Evolutionary conservation across 805 yeast species (phyloP).

Genomic region (Starmera quercuum): DNA sequence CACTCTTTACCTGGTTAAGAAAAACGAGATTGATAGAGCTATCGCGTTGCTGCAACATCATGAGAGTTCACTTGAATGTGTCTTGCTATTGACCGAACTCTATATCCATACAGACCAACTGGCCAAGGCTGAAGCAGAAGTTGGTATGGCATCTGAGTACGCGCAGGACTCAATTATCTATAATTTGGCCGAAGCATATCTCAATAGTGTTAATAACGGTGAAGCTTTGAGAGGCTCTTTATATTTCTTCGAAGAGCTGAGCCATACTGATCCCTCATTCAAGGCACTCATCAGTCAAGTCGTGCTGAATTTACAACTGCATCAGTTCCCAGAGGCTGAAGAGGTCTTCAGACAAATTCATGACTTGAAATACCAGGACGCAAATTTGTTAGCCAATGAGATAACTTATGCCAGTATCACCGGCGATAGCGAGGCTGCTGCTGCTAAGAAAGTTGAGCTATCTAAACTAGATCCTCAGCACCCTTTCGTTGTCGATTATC

Average conservation of each 20-base stretch:
- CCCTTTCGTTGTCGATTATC: constrained; percentile 47
- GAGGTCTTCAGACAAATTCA: constrained; percentile 45
- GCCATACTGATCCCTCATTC: constrained; percentile 44
- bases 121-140: constrained; percentile 38
- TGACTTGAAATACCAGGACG: constrained; percentile 31
- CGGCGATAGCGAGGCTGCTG: constrained; percentile 28
- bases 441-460: constrained; percentile 39
- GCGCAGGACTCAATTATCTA: constrained; percentile 68
- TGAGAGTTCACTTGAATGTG: constrained; percentile 33
- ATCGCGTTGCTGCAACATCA: constrained; percentile 27
- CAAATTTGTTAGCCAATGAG: constrained; percentile 38
- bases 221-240: constrained; percentile 35
- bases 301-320: constrained; percentile 69
- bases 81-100: constrained; percentile 33
- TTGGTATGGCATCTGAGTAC: constrained; percentile 36
- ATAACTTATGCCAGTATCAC: constrained; percentile 53
- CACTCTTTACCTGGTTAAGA: constrained; percentile 31
- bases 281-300: constrained; percentile 57
- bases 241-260: constrained; percentile 76
- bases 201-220: constrained; percentile 34
- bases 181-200: constrained; percentile 76
- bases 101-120: constrained; percentile 32
- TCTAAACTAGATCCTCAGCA: constrained; percentile 44
- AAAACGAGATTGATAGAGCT: constrained; percentile 35
- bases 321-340: constrained; percentile 76